These are phyloP conservation scores for Acmispon strigosus DNA, from an alignment of 306 rosid species.

Conservation along the genomic window DNA sequence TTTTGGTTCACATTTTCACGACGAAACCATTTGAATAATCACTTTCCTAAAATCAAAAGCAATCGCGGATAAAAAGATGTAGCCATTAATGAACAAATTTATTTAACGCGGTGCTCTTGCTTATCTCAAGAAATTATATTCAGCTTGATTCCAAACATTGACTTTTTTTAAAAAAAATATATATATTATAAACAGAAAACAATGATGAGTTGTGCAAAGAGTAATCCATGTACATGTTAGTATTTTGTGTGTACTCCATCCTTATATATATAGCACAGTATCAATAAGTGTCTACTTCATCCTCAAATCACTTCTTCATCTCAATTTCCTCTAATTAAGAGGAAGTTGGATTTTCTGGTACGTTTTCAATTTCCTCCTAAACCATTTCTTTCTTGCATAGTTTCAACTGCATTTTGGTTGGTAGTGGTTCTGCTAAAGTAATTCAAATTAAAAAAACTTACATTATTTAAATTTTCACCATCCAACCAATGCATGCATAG, in stretches of 20 bases:
- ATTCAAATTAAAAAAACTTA: neutral
- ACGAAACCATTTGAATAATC: conserved; percentile 20
- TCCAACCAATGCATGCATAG: neutral
- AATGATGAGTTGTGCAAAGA: conserved; percentile 4
- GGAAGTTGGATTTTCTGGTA: conserved; percentile 15
- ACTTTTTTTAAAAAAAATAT: neutral
- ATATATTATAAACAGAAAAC: neutral
- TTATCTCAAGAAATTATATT: conserved; percentile 20
- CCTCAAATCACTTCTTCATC: neutral
- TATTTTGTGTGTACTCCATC: neutral
- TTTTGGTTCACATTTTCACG: conserved; percentile 25
- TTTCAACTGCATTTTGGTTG: neutral
- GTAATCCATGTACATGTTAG: neutral
- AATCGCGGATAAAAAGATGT: neutral
- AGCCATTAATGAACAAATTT: neutral
- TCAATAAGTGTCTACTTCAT: neutral
- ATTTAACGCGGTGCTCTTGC: neutral
- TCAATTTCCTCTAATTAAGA: conserved; percentile 14
- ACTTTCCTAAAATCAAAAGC: conserved; percentile 8
- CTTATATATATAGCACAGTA: neutral
- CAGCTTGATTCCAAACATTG: conserved; percentile 15
- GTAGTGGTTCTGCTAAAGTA: neutral
- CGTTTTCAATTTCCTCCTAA: neutral
- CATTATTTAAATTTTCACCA: neutral
- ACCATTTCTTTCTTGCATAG: too few species aligned